Base-by-base conservation (phyloP, 495 filamentous ascomycete species). In the Podospora didyma region DNA sequence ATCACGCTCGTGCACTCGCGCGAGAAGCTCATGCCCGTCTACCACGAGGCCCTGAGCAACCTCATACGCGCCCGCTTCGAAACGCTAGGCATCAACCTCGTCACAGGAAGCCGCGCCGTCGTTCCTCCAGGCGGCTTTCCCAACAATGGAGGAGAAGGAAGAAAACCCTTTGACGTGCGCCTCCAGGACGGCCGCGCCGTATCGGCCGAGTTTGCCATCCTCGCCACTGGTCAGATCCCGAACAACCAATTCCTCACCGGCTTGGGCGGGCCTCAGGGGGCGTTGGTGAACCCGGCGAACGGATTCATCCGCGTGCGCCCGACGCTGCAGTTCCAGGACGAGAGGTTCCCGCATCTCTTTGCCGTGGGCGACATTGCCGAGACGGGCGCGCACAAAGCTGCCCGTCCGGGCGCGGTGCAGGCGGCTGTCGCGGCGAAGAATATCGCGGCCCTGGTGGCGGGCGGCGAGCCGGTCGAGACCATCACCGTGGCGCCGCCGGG, bases 291-390 rank as follows among this genome's bases (percentile, higher is more conserved):
- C 66, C 60, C 60, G 0, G 7, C 64, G 14, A 79, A 75, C 53
- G 75, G 78, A 1, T 76, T 75, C 34, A 76, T 86, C 56, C 74
- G 72, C 10, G 75, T 85, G 26, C 65, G 68, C 17, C 71, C 74
- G 3, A 87, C 82, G 0, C 69, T 86, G 67, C 84, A 85, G 56
- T 72, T 86, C 28, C 45, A 59, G 0, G 74, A 80, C 59, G 54
- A 59, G 9, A 37, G 69, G 19, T 53, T 54, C 51, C 22, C 57
- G 26, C 45, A 67, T 22, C 57, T 86, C 3, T 86, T 80, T 53
- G 82, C 82, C 0, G 72, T 84, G 10, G 84, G 84, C 2, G 84
- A 87, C 62, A 78, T 86, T 26, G 82, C 82, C 19, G 78, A 82
- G 34, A 80, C 81, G 0, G 76, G 77, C 3, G 75, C 78, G 2